These are phyloP conservation scores for Cephalotrichum gorgonifer DNA, from an alignment of 2,329 filamentous ascomycete genomes.

Conservation along the genomic window DNA sequence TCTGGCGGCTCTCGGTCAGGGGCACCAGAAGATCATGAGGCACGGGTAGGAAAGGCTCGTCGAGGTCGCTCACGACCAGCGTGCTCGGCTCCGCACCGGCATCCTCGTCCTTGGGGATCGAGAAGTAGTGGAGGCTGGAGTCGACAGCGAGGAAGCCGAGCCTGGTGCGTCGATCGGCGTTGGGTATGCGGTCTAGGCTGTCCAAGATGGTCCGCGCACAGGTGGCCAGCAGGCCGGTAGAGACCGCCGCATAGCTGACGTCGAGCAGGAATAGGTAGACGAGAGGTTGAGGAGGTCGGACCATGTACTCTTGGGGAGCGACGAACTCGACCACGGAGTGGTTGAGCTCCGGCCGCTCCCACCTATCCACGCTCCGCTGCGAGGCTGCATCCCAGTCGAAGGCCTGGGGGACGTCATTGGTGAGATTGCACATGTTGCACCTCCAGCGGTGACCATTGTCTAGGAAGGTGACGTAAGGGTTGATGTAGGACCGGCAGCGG, in stretches of 20 bases:
- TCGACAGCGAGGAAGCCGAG: conserved; percentile 94
- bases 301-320: conserved; percentile 98
- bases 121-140: conserved; percentile 91
- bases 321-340: conserved; percentile 96
- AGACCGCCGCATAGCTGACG: conserved; percentile 83
- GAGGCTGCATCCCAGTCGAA: conserved; percentile 95
- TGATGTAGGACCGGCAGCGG: conserved; percentile 94
- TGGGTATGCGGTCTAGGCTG: conserved; percentile 94
- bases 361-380: conserved; percentile 84
- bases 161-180: conserved; percentile 84
- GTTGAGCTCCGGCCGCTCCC: conserved; percentile 88
- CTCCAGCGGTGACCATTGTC: conserved; percentile 97
- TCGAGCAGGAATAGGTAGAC: conserved; percentile 95
- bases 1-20: conserved; percentile 76
- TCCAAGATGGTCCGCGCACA: conserved; percentile 89
- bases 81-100: conserved; percentile 80
- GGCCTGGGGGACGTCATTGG: conserved; percentile 96
- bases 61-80: conserved; percentile 88
- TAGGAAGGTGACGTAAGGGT: conserved; percentile 91
- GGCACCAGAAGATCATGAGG: conserved; percentile 87
- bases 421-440: conserved; percentile 99
- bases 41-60: conserved; percentile 93
- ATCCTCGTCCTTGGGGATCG: conserved; percentile 78
- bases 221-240: conserved; percentile 83
- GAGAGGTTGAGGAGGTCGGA: conserved; percentile 86